phyloP scores from a whole-genome alignment of 1,139 yeast genomes.

The Debaryomyces sp. region DNA sequence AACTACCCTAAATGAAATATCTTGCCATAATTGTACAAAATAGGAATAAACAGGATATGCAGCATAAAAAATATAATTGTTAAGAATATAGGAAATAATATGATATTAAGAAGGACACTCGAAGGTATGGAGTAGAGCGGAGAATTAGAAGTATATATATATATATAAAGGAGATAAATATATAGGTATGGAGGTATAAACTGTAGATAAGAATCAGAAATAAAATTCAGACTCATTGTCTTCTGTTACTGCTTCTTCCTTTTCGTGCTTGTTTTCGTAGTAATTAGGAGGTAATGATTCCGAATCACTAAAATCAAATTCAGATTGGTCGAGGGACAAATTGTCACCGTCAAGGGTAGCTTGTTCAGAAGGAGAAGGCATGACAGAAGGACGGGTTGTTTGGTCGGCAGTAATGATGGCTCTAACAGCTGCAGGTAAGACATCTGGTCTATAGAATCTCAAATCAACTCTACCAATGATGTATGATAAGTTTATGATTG shows the following conservation, averaged over 20 bases:
- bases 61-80: background rate
- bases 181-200: background rate
- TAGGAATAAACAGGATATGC: background rate
- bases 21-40: background rate
- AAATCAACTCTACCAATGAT: conserved; percentile 68
- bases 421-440: conserved; percentile 43
- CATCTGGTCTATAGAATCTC: conserved; percentile 78
- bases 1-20: background rate
- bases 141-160: background rate
- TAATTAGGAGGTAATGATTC: conserved; percentile 6
- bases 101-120: background rate
- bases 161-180: background rate
- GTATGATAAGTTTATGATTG: conserved; percentile 55
- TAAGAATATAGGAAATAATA: background rate
- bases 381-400: conserved; percentile 10
- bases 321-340: conserved; percentile 4
- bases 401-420: conserved; percentile 49
- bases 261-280: conserved; percentile 5
- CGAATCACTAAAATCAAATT: conserved; percentile 6
- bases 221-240: conserved; percentile 22
- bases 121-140: background rate
- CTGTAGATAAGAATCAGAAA: conserved; percentile 12
- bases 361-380: conserved; percentile 1
- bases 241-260: conserved; percentile 7
- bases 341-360: conserved; percentile 3